Conservation (phyloP, 345 rosid genomes). For the Linum trigynum region DNA sequence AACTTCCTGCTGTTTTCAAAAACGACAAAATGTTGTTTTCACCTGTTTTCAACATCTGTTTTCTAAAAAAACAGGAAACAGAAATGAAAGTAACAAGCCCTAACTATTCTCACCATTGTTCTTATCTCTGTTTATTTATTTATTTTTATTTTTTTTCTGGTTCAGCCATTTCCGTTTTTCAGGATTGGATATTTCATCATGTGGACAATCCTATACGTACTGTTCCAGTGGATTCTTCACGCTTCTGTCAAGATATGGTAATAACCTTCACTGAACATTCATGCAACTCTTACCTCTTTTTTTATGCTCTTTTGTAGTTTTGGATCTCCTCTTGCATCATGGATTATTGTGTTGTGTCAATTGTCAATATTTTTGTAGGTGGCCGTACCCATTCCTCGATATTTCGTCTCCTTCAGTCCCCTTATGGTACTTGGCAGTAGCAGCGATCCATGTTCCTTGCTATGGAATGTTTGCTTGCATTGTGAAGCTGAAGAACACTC, state of each 20-base stretch:
- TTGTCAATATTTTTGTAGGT: conserved; percentile 40
- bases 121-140: background rate
- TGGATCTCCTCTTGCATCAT: background rate
- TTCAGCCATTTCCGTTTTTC: conserved; percentile 75
- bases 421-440: conserved; percentile 81
- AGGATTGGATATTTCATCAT: conserved; percentile 79
- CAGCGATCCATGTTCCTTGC: conserved; percentile 83
- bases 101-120: too few species aligned
- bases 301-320: background rate
- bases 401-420: conserved; percentile 79
- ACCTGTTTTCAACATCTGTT: too few species aligned
- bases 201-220: conserved; percentile 69
- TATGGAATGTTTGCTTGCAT: conserved; percentile 50
- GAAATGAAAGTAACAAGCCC: too few species aligned
- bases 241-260: conserved; percentile 62
- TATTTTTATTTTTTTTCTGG: background rate
- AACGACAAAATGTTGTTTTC: too few species aligned
- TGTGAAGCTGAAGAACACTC: conserved; percentile 59
- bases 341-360: background rate
- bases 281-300: background rate
- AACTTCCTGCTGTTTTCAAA: too few species aligned
- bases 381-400: conserved; percentile 99
- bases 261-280: background rate
- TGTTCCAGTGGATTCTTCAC: conserved; percentile 83
- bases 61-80: too few species aligned